Evolutionary conservation across 768 basidiomycete genomes (phyloP).

Genomic region (Russula sp.): DNA sequence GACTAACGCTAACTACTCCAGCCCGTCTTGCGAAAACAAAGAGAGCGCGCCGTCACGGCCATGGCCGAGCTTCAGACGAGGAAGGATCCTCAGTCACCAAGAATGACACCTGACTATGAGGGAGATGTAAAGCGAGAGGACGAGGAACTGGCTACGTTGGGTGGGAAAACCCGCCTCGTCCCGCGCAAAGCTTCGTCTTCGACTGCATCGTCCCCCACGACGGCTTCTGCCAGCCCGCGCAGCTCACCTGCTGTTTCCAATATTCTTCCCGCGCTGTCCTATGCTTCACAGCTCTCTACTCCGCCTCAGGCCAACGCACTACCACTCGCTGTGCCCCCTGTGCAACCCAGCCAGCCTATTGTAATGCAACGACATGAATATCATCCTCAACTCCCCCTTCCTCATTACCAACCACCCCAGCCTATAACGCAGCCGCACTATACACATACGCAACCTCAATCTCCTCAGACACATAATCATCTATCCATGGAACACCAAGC

Average conservation of each 20-base stretch:
- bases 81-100: constrained; percentile 28
- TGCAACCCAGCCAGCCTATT: background rate
- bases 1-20: constrained; percentile 23
- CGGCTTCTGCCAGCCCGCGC: constrained; percentile 30
- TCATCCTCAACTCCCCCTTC: background rate
- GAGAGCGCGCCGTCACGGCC: constrained; percentile 37
- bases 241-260: constrained; percentile 21
- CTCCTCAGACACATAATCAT: constrained; percentile 7
- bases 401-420: constrained; percentile 4
- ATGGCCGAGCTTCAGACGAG: constrained; percentile 32
- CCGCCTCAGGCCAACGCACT: constrained; percentile 30
- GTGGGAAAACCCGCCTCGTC: constrained; percentile 58
- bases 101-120: constrained; percentile 16
- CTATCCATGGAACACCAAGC: constrained; percentile 14
- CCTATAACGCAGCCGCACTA: constrained; percentile 3
- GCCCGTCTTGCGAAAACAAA: constrained; percentile 57
- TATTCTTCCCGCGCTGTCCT: constrained; percentile 31
- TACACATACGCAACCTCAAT: constrained; percentile 8
- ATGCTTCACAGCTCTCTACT: constrained; percentile 39
- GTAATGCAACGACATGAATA: constrained; percentile 11
- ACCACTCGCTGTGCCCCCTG: background rate
- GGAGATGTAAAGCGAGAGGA: constrained; percentile 47
- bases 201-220: constrained; percentile 29
- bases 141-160: constrained; percentile 53
- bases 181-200: constrained; percentile 38